Conservation (phyloP, 805 yeast genomes). For the Metschnikowia continentalis region DNA sequence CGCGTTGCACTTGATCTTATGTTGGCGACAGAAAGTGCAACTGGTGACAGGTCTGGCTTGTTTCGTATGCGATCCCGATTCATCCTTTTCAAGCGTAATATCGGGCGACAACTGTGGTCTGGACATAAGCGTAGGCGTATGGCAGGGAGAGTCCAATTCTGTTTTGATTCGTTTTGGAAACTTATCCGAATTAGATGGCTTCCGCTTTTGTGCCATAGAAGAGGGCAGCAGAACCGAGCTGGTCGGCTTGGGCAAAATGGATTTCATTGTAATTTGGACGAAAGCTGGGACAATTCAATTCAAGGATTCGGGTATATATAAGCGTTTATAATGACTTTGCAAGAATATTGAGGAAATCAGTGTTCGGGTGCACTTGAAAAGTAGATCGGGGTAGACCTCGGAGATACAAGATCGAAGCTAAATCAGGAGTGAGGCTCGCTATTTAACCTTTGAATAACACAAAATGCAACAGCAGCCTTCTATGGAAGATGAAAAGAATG, state of each 20-base stretch:
- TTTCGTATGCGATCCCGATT: conserved; percentile 16
- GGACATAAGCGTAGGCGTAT: conserved; percentile 5
- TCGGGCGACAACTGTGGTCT: conserved; percentile 6
- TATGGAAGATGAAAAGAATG: not conserved
- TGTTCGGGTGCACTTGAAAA: not conserved
- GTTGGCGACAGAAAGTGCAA: conserved; percentile 92
- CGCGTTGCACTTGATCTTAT: conserved; percentile 90
- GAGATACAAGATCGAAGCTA: not conserved
- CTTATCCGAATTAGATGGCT: conserved; percentile 10
- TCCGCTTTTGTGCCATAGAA: conserved; percentile 15
- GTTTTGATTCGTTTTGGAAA: conserved; percentile 13
- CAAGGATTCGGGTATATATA: not conserved
- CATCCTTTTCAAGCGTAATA: not conserved
- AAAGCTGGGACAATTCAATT: not conserved
- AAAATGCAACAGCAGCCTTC: not conserved
- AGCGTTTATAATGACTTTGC: not conserved
- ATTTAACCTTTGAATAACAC: not conserved
- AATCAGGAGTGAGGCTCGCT: not conserved
- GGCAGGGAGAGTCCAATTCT: conserved; percentile 5
- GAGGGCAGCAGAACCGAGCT: conserved; percentile 15
- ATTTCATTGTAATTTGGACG: conserved; percentile 22
- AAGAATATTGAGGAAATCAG: not conserved
- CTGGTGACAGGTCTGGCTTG: conserved; percentile 77
- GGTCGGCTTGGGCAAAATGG: conserved; percentile 41
- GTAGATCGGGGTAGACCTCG: not conserved